Evolutionary conservation across 1,139 yeast species (phyloP), one percentile per base, ranked within the genome.

Genomic region (Hyphopichia buzzinii): DNA sequence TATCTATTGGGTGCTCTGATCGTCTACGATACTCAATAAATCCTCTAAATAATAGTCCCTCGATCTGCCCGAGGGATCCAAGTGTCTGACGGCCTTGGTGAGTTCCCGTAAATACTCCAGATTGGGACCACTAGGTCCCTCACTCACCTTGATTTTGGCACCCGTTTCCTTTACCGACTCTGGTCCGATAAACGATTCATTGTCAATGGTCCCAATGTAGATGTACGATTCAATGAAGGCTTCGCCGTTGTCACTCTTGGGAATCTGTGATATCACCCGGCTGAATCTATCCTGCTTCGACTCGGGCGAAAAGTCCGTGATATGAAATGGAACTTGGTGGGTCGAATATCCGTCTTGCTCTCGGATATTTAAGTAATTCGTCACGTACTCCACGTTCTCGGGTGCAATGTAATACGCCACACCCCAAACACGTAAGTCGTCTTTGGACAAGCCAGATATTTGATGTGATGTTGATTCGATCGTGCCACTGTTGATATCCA

Each of bases 321-420:
- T 64, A 42, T 74, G 72, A 52, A 88, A 88, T 2, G 80, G 79
- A 1, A 89, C 82, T n/a, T 67, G 60, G 47, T 84, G 87, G 2
- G 79, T 66, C 0, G 88, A 70, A 57, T 90, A 90, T 0, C 97
- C 97, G 52, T 88, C 89, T 55, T 89, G 88, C 51, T 90, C 97
- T 35, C 97, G 67, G 13, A 79, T 69, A 50, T 89, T 95, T 31
- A 90, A 67, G 48, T 88, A 84, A 12, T 74, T 79, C 29, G 70
- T 66, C 12, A 88, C 94, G 43, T 72, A 73, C 3, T 60, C 61
- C 0, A 83, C 90, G 37, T 75, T 54, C 37, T 79, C 76, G 0
- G 87, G 76, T 2, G 80, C 81, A n/a, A 90, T 83, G 50, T 84
- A 81, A 57, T 85, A 88, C 0, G 94, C 95, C 35, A 88, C 87